These are phyloP conservation scores for Musa balbisiana DNA, from an alignment of 202 grass and related monocot species.

Conservation along the genomic window DNA sequence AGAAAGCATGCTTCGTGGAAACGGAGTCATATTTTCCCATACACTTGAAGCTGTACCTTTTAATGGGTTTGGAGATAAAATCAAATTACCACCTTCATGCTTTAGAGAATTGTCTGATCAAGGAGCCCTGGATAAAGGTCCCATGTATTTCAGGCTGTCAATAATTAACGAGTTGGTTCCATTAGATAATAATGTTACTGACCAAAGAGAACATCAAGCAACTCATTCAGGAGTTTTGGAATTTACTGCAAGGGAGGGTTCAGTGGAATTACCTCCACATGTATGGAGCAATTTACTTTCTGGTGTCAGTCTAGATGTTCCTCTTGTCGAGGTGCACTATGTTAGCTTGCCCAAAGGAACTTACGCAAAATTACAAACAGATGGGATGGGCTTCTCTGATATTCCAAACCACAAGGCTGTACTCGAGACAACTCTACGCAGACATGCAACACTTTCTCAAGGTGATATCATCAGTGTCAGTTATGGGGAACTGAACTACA, in stretches of 20 bases:
- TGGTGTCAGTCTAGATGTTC: conserved; percentile 38
- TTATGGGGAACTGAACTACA: conserved; percentile 66
- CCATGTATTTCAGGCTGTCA: conserved; percentile 87
- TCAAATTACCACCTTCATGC: conserved; percentile 73
- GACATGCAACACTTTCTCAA: conserved; percentile 81
- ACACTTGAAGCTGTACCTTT: conserved; percentile 65
- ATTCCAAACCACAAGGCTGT: conserved; percentile 91
- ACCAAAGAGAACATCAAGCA: conserved; percentile 2
- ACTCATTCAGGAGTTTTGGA: conserved; percentile 78
- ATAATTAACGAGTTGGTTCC: conserved; percentile 35
- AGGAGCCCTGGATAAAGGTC: conserved; percentile 86
- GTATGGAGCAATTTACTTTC: conserved; percentile 74
- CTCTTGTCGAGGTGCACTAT: conserved; percentile 66
- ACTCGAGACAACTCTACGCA: conserved; percentile 81
- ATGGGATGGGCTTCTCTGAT: conserved; percentile 68
- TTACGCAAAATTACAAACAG: conserved; percentile 77
- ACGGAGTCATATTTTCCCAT: conserved; percentile 50
- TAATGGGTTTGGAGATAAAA: conserved; percentile 79
- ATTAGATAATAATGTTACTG: conserved; percentile 5
- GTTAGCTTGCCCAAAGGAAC: conserved; percentile 82
- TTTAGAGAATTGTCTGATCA: conserved; percentile 81
- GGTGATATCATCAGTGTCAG: conserved; percentile 60
- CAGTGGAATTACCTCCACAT: conserved; percentile 59
- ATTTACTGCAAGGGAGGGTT: conserved; percentile 83
- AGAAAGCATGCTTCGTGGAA: conserved; percentile 57